phyloP scores from a whole-genome alignment of 2,329 filamentous ascomycete species.

The Penicillium sp. region DNA sequence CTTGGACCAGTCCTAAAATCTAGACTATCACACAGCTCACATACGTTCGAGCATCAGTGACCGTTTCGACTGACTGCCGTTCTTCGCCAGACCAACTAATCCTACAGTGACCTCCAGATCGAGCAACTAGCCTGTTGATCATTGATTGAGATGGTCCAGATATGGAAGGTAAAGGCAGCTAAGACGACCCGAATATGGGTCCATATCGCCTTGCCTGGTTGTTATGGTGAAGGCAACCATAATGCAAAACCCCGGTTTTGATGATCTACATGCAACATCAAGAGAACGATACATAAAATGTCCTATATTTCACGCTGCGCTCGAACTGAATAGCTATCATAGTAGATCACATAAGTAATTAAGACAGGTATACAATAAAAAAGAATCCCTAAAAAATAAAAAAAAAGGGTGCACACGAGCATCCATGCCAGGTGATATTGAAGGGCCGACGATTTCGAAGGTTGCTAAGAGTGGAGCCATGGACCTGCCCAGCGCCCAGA shows the following conservation, averaged over 20 bases:
- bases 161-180: background rate
- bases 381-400: background rate
- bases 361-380: background rate
- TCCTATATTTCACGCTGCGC: too few relatives aligned
- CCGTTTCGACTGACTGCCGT: too few relatives aligned
- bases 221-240: background rate
- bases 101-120: too few relatives aligned
- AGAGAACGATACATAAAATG: background rate
- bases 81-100: too few relatives aligned
- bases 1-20: too few relatives aligned
- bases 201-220: background rate
- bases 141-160: background rate
- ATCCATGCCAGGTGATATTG: background rate
- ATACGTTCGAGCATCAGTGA: too few relatives aligned
- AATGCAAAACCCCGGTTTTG: background rate
- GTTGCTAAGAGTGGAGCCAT: background rate
- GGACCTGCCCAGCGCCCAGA: background rate
- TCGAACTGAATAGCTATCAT: background rate
- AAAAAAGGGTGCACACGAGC: background rate
- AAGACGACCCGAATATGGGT: background rate
- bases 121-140: too few relatives aligned
- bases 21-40: too few relatives aligned
- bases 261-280: background rate
- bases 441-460: background rate
- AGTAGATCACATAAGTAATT: background rate